These are phyloP conservation scores for Solanum hybrid DNA, from an alignment of 305 asterid species.

Conservation along the genomic window DNA sequence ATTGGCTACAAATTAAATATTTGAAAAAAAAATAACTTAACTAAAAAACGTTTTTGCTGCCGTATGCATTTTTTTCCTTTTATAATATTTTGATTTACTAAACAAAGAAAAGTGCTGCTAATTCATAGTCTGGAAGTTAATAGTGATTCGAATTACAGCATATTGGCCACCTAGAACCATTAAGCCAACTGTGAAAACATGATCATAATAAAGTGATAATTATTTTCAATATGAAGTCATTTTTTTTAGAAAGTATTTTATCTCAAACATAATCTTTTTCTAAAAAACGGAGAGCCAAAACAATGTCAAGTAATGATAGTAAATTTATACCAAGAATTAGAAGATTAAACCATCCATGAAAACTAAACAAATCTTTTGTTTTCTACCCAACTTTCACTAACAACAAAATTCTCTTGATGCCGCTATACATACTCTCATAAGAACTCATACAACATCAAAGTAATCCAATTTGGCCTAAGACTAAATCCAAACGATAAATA, in stretches of 20 bases:
- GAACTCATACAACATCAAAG: not conserved
- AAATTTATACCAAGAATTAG: not conserved
- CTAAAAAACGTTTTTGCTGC: not conserved
- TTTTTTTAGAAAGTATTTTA: too few relatives aligned
- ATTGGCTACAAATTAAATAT: not conserved
- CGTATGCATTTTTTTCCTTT: not conserved
- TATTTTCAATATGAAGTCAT: not conserved
- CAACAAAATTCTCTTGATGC: not conserved
- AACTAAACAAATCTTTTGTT: not conserved
- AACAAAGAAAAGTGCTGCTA: not conserved
- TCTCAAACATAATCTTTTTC: too few relatives aligned
- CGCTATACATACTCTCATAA: not conserved
- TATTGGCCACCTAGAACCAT: not conserved
- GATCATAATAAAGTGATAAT: not conserved
- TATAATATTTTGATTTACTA: too few relatives aligned
- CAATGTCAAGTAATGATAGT: not conserved
- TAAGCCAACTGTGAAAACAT: not conserved
- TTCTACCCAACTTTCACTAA: not conserved
- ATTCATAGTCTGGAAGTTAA: not conserved
- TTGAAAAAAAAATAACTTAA: not conserved
- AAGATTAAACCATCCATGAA: not conserved
- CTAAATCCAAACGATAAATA: not conserved
- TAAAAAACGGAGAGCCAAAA: not conserved
- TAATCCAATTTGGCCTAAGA: not conserved
- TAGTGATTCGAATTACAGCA: not conserved